A percentile compares a stretch with the other conserved stretches of the same genome.
These are phyloP conservation scores for Zasmidium angulare DNA, from an alignment of 2,329 filamentous ascomycete species.

Conservation along the genomic window DNA sequence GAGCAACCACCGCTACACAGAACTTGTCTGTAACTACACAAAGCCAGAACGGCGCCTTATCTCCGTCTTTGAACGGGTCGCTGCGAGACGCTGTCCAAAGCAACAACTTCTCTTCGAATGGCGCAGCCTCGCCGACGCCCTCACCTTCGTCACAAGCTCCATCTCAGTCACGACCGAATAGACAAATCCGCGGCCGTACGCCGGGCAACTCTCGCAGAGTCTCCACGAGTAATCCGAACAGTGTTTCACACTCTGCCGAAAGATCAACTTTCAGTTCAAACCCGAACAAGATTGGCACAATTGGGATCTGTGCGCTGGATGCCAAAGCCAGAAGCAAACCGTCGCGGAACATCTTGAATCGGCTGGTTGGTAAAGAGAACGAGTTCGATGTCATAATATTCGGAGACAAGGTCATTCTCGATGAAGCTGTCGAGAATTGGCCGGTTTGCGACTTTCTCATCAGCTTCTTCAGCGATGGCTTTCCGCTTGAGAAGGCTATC, in stretches of 20 bases:
- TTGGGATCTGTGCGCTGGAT: constrained; percentile 93
- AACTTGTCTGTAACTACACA: constrained; percentile 46
- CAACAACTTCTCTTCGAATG: constrained; percentile 48
- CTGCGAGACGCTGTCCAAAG: constrained; percentile 36
- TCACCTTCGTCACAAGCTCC: constrained; percentile 57
- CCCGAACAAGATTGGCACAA: constrained; percentile 58
- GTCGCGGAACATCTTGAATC: constrained; percentile 91
- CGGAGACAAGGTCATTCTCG: constrained; percentile 96
- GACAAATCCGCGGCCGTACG: constrained; percentile 42
- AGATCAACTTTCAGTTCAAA: constrained; percentile 58
- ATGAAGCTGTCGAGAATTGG: constrained; percentile 96
- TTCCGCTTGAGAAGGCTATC: constrained; percentile 94
- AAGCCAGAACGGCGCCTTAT: constrained; percentile 45
- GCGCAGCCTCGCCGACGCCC: constrained; percentile 75
- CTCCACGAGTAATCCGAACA: constrained; percentile 79
- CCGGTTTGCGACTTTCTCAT: constrained; percentile 95
- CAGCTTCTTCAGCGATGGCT: constrained; percentile 97
- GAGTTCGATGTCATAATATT: constrained; percentile 98
- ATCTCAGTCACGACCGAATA: constrained; percentile 19
- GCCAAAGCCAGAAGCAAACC: constrained; percentile 96
- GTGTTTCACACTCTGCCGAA: constrained; percentile 75
- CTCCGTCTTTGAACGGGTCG: constrained; percentile 33
- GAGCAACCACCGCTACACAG: constrained; percentile 45
- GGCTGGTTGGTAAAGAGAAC: constrained; percentile 82
- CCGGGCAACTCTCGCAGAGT: constrained; percentile 68